Conservation (phyloP, 2,329 filamentous ascomycete species). For the Clonostachys chloroleuca region DNA sequence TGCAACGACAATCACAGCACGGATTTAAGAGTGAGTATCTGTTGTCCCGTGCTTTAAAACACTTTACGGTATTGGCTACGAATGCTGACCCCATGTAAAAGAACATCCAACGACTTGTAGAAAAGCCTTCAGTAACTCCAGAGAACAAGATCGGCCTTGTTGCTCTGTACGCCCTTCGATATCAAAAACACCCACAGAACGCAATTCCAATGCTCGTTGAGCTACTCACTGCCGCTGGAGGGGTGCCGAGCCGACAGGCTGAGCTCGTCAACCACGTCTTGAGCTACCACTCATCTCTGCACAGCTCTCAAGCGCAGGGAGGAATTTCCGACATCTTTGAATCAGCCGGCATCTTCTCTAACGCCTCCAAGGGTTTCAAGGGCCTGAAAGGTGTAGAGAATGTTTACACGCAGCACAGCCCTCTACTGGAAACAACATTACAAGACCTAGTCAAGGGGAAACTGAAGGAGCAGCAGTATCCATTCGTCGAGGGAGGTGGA, state of each 20-base stretch:
- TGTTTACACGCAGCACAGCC: constrained; percentile 96
- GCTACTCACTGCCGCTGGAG: constrained; percentile 78
- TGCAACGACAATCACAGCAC: constrained; percentile 93
- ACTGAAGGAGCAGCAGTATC: constrained; percentile 81
- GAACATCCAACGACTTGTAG: constrained; percentile 83
- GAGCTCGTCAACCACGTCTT: constrained; percentile 80
- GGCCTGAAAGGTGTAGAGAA: constrained; percentile 97
- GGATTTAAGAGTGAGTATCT: constrained; percentile 72
- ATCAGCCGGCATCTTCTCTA: constrained; percentile 83
- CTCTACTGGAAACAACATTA: constrained; percentile 78
- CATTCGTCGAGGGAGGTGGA: constrained; percentile 85
- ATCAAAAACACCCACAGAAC: constrained; percentile 82
- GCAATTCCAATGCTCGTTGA: constrained; percentile 82
- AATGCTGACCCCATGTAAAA: constrained; percentile 26
- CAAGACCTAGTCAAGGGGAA: constrained; percentile 93
- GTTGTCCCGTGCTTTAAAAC: neutral
- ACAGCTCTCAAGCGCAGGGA: constrained; percentile 68
- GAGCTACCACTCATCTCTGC: constrained; percentile 80
- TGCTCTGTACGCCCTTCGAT: constrained; percentile 90
- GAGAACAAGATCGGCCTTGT: constrained; percentile 87
- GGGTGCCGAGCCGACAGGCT: constrained; percentile 69
- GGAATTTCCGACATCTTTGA: constrained; percentile 93
- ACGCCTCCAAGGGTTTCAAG: constrained; percentile 83
- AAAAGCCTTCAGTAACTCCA: constrained; percentile 69
- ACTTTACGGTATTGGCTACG: neutral